Base-by-base conservation (phyloP, 257 asterid species). In the Solanum etuberosum region DNA sequence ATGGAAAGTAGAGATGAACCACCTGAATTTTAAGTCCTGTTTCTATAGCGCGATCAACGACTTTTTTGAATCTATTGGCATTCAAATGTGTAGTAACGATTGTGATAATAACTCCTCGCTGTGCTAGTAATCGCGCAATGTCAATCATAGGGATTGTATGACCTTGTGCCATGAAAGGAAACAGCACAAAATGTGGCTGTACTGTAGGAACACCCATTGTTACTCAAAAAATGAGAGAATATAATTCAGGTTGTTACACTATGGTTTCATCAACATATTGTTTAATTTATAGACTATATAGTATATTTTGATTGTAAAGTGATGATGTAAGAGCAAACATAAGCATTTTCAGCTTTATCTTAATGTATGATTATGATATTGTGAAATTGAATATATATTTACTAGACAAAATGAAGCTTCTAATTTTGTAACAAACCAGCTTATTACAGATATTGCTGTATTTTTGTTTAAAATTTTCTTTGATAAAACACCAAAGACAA, bases 91-190 rank as follows among this genome's bases (percentile, higher is more conserved):
- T 85, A 18, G 88, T 86, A 34, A 89, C 12, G 27, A 89, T 59
- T 5, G 90, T 87, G 31, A 87, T 63, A 6, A 15, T 29, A 3
- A 72, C 87, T 4, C 87, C 88, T 0, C 86, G 82, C 3, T 54
- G 90, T 11, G 89, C 86, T 0, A 89, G 67, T 80, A 87, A 21
- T 6, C 86, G 86, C 23, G 85, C 89, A 9, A 84, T 48, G 59
- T 89, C 91, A 25, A 85, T 87, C 89, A 89, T 87, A 27, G 89
- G 90, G 37, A 85, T 85, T 10, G 70, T 87, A 4, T 89, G 91
- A 29, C 90, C 90, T 7, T 71, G 91, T 46, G 90, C 88, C 91
- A 89, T 89, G 40, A 89, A 84, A 54, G 90, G 91, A 31, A 89
- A 42, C 78, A 89, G 10, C 27, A 89, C 37, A 27, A 89, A 85